These are phyloP conservation scores for Rhizophagus prolifer DNA, from an alignment of 192 early-diverging fungal species.

Conservation along the genomic window DNA sequence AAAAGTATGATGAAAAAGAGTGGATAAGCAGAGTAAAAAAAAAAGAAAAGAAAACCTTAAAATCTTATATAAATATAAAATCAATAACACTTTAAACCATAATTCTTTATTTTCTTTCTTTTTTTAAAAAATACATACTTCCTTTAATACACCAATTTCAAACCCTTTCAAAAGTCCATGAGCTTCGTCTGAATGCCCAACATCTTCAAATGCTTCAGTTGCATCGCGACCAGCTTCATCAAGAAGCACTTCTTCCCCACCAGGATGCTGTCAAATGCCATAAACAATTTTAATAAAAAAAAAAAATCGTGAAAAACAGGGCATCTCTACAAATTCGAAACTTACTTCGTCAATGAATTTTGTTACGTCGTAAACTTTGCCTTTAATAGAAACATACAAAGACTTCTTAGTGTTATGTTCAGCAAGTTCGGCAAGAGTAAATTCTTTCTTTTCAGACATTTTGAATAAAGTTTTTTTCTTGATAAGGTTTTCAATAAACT, in stretches of 20 bases:
- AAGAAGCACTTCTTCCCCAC: slow-evolving; percentile 94
- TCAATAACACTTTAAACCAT: too few species aligned
- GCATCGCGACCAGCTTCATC: slow-evolving; percentile 90
- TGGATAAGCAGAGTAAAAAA: background rate
- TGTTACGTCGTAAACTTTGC: slow-evolving; percentile 80
- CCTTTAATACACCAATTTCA: slow-evolving; percentile 72
- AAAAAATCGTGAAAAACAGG: background rate
- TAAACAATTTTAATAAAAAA: background rate
- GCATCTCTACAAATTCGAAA: background rate
- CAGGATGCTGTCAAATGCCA: slow-evolving; percentile 75
- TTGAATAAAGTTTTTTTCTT: background rate
- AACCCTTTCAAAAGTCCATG: slow-evolving; percentile 76
- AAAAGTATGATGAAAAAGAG: background rate
- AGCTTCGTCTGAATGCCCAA: slow-evolving; percentile 96
- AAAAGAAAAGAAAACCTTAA: background rate
- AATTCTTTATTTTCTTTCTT: background rate
- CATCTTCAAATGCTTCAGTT: slow-evolving; percentile 93
- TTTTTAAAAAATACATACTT: slow-evolving; percentile 39
- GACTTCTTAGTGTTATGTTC: slow-evolving; percentile 69
- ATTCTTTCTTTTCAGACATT: slow-evolving; percentile 57
- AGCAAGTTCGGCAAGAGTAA: slow-evolving; percentile 68
- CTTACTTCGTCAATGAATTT: slow-evolving; percentile 74
- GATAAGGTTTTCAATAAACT: background rate
- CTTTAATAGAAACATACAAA: slow-evolving; percentile 78
- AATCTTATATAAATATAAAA: background rate